Evolutionary conservation across 202 grass and related monocot genomes (phyloP), one percentile per base, ranked within the genome.

Genomic region (Dendrocalamus latiflorus): DNA sequence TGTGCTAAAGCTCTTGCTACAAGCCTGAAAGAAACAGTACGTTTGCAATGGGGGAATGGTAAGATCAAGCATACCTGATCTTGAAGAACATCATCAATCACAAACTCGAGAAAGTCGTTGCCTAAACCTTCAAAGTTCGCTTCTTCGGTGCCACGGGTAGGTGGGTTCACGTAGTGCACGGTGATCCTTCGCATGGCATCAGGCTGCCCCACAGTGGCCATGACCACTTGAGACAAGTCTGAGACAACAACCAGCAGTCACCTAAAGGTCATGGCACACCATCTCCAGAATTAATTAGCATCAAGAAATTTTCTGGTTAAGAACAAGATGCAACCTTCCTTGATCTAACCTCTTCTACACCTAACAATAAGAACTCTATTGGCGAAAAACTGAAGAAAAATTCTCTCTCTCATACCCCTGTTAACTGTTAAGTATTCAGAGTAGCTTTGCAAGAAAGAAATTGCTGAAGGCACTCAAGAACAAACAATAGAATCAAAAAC

Each of bases 151-250:
- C 26, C 60, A 41, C 48, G 30, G 41, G 72, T 34, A 24, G 85
- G 84, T 8, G 91, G 82, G 70, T 86, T 93, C 50, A 45, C 73
- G 60, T 95, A 88, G 74, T 82, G 85, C 45, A 89, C 90, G 67
- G 85, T 88, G 87, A 88, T 70, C 64, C 73, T 87, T 45, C 81
- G 51, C 22, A 83, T 69, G 77, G 59, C 65, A 16, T 85, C 80
- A 24, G 80, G 86, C 41, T 83, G 89, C 82, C 89, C 79, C 81
- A 89, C 56, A 48, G 87, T 87, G 55, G 90, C 85, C 93, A 95
- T 92, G 57, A 13, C 48, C 48, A 30, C 72, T 30, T 18, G 30
- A 39, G 77, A 77, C 24, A 64, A 38, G 66, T 25, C 21, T 13
- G 15, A 82, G 36, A 13, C 65, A 65, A 88, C 63, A 84, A 66